Base-by-base conservation (phyloP, 257 asterid species). In the Plantago major region DNA sequence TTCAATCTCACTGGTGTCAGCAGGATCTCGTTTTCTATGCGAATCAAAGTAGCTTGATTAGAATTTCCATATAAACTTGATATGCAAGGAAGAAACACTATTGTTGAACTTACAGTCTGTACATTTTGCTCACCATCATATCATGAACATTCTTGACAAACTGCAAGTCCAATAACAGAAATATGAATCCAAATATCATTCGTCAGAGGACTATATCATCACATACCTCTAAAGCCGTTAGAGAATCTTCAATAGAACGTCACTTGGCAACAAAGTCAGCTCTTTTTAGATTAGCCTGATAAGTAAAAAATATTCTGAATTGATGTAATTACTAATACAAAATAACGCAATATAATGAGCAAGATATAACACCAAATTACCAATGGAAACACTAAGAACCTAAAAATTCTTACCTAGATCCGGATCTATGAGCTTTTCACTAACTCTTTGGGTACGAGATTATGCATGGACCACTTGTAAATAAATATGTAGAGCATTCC, bases 161-260 rank as follows among this genome's bases (percentile, higher is more conserved):
- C 99, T 92, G 95, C 78, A 77, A 76, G 47, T 63, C 74, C 78
- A 82, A 62, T 71, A 67, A 46, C 54, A 71, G 75, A 77, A 58
- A 66, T 15, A 47, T 57, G 66, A 70, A 55, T 58, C 62, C 62
- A 46, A 50, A 59, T 72, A 64, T 67, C 37, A 61, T 57, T 54
- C 50, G 54, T 28, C 37, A 28, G 61, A 55, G 56, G 6, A 55
- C 33, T 43, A 10, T 30, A 59, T 57, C 58, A 42, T 51, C 42
- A 55, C 49, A 46, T 78, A 88, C 98, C 95, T 91, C 93, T 65
- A 91, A 73, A 61, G 96, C 93, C 90, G 77, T 86, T 37, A 82
- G 75, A n/a, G 95, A 78, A 74, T 91, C 96, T 77, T 79, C 96
- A 86, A 81, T 81, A 14, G 95, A 96, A 3, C 96, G 95, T 64